Evolutionary conservation across 2,329 filamentous ascomycete species (phyloP), one percentile per base, ranked within the genome.

Genomic region (Microsporum canis): DNA sequence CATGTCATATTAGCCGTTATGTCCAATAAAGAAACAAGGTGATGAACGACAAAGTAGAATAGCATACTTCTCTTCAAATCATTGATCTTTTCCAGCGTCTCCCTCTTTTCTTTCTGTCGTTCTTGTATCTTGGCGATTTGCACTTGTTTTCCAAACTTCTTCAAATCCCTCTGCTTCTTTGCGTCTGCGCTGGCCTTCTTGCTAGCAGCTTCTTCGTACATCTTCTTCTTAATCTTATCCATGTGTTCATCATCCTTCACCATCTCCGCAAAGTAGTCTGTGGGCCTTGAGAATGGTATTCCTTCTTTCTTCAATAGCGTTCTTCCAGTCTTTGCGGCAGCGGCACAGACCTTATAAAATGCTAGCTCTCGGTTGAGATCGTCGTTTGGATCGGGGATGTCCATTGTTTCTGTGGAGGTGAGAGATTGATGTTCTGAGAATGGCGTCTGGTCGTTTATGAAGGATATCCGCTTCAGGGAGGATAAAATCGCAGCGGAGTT

Each of bases 91-190:
- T 97, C 94, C 65, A 99, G 79, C 3, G 91, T 95, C 65, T 95
- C 89, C 68, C 85, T 86, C 86, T 96, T 96, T 71, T 86, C 87
- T 82, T 95, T 95, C 58, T 89, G 85, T 57, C 94, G 82, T 82
- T 99, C 92, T 77, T 97, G 92, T 74, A 95, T 78, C 80, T 96
- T 96, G 63, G 91, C 91, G 63, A 96, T 84, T 79, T 99, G 94
- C 59, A 97, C 94, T 75, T 95, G 89, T 80, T 99, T 99, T 73
- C 94, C 94, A 73, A 97, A 99, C 79, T 97, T 99, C 85, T 96
- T 97, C 70, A 97, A 80, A 74, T 99, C 94, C 65, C 94, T 83
- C 78, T 92, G 87, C 77, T 91, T 91, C 72, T 91, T 84, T 5
- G 94, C 94, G 75, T 99, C 94, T 29, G 88, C 86, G 33, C 90